Percentiles rank a stretch among this genome's conserved stretches.
Evolutionary conservation across 352 stramenopile species (phyloP).

Genomic region (Pythium dissotocum): DNA sequence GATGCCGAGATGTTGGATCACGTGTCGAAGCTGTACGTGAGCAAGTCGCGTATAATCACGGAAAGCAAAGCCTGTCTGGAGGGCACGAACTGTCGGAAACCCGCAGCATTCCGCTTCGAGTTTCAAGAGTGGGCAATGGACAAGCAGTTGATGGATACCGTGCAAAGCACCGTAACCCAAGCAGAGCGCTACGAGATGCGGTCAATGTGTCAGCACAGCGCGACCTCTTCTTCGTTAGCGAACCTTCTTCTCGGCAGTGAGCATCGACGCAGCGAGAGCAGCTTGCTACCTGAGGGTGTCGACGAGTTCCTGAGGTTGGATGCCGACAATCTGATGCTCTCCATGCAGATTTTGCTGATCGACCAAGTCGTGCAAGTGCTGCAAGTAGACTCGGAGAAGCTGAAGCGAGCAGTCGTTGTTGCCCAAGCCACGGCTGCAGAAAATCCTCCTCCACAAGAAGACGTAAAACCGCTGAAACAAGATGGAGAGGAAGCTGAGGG

Average conservation of each 20-base stretch:
- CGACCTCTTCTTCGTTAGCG: conserved; percentile 40
- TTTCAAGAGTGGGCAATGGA: conserved; percentile 86
- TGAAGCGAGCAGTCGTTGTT: conserved; percentile 20
- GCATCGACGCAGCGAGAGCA: conserved; percentile 13
- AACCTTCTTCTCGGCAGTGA: conserved; percentile 23
- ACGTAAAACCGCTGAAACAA: background rate
- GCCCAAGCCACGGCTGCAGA: conserved; percentile 14
- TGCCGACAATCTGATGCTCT: conserved; percentile 67
- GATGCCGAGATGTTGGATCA: conserved; percentile 79
- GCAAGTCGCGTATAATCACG: conserved; percentile 69
- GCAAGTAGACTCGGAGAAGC: conserved; percentile 52
- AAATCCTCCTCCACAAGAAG: background rate
- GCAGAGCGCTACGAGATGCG: conserved; percentile 70
- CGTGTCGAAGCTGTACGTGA: conserved; percentile 73
- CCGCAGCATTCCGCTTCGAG: conserved; percentile 75
- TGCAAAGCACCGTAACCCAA: conserved; percentile 67
- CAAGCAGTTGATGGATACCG: conserved; percentile 58
- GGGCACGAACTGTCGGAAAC: conserved; percentile 67
- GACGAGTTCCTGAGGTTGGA: conserved; percentile 72
- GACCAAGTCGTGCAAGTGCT: conserved; percentile 72
- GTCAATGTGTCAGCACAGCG: conserved; percentile 59
- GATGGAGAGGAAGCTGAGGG: background rate
- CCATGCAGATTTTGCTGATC: conserved; percentile 81
- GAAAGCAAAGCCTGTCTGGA: conserved; percentile 69
- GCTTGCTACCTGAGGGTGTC: conserved; percentile 31